Conservation (phyloP, 768 basidiomycete species). For the Filobasidium wieringae region DNA sequence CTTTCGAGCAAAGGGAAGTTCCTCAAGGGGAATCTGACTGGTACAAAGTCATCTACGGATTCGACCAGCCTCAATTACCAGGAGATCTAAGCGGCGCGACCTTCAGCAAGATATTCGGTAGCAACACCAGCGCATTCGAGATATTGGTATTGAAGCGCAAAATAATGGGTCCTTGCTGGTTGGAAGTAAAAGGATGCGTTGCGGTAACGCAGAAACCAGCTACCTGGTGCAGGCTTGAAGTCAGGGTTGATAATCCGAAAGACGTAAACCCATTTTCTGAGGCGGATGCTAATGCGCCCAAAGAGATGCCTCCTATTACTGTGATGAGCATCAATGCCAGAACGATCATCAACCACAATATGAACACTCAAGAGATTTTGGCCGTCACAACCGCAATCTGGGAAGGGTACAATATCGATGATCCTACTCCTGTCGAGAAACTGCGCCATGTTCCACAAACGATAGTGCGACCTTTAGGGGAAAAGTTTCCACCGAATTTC, state of each 20-base stretch:
- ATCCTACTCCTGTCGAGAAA: slow-evolving; percentile 77
- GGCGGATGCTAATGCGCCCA: slow-evolving; percentile 55
- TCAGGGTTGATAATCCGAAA: slow-evolving; percentile 68
- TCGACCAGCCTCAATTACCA: slow-evolving; percentile 66
- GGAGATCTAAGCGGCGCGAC: slow-evolving; percentile 63
- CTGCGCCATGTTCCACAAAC: slow-evolving; percentile 73
- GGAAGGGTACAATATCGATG: slow-evolving; percentile 64
- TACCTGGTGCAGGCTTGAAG: slow-evolving; percentile 95
- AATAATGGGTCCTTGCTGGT: slow-evolving; percentile 99
- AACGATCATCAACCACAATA: slow-evolving; percentile 83
- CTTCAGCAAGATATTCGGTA: slow-evolving; percentile 77
- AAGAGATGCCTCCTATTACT: slow-evolving; percentile 76
- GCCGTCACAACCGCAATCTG: slow-evolving; percentile 74
- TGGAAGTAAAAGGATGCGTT: slow-evolving; percentile 61
- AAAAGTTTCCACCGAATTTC: slow-evolving; percentile 72
- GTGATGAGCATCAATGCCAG: slow-evolving; percentile 78
- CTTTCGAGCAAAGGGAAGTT: slow-evolving; percentile 73
- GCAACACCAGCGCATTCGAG: slow-evolving; percentile 86
- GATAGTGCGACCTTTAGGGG: slow-evolving; percentile 69
- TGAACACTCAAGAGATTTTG: slow-evolving; percentile 88
- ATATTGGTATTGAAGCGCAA: slow-evolving; percentile 85
- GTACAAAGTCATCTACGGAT: slow-evolving; percentile 88
- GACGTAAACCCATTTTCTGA: slow-evolving; percentile 74
- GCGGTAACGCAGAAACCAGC: slow-evolving; percentile 64
- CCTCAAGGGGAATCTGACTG: slow-evolving; percentile 66